phyloP scores from a whole-genome alignment of 2,329 filamentous ascomycete genomes.

The Cladosporium sp. region DNA sequence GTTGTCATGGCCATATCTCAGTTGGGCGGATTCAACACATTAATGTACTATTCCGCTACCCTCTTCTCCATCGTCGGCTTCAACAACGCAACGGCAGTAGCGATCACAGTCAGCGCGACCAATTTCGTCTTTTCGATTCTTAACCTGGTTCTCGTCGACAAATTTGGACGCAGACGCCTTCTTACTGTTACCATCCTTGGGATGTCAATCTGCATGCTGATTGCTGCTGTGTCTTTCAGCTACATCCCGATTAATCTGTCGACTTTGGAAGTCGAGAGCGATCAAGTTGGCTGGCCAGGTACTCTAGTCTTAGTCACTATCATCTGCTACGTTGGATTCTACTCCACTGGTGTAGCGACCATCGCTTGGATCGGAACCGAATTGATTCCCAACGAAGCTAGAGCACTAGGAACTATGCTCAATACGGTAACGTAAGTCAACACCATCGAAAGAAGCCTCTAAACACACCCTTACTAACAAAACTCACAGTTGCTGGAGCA shows the following conservation, averaged over 20 bases:
- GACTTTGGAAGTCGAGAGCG: slow-evolving; percentile 40
- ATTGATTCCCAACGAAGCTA: slow-evolving; percentile 50
- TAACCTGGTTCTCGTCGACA: slow-evolving; percentile 50
- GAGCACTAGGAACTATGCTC: slow-evolving; percentile 52
- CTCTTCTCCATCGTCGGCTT: slow-evolving; percentile 53
- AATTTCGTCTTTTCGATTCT: slow-evolving; percentile 54
- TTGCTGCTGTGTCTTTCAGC: slow-evolving; percentile 48
- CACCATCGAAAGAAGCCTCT: not conserved
- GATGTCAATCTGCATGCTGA: slow-evolving; percentile 46
- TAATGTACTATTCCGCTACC: slow-evolving; percentile 46
- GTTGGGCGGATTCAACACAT: slow-evolving; percentile 48
- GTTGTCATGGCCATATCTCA: slow-evolving; percentile 56
- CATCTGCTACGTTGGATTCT: slow-evolving; percentile 47
- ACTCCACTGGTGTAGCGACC: slow-evolving; percentile 48
- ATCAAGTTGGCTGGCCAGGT: slow-evolving; percentile 38
- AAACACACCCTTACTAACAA: not conserved
- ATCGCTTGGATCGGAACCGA: slow-evolving; percentile 52
- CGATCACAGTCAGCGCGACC: slow-evolving; percentile 46
- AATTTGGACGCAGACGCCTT: slow-evolving; percentile 47
- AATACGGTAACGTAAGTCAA: slow-evolving; percentile 44
- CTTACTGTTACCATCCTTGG: slow-evolving; percentile 47
- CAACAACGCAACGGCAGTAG: slow-evolving; percentile 50
- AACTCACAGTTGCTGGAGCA: slow-evolving; percentile 27
- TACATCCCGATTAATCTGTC: slow-evolving; percentile 49
- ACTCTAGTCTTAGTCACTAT: slow-evolving; percentile 46